Percentiles rank a stretch among this genome's conserved stretches.
phyloP scores from a whole-genome alignment of 192 early-diverging fungal genomes.

The Coemansia sp. region DNA sequence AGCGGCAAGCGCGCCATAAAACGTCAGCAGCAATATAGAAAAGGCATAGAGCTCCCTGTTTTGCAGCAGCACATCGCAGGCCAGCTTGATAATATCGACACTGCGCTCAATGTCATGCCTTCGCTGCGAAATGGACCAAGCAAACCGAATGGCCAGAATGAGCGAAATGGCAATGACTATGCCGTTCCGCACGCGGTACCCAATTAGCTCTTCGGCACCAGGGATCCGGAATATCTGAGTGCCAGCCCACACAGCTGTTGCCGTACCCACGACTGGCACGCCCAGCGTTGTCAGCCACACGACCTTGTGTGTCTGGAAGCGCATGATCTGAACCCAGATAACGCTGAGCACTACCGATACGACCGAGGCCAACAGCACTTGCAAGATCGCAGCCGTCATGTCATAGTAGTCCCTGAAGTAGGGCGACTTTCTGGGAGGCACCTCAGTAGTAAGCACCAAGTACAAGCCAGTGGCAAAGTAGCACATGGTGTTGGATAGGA shows the following conservation, averaged over 20 bases:
- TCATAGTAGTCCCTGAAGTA: constrained; percentile 42
- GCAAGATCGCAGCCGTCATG: constrained; percentile 25
- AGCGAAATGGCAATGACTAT: constrained; percentile 28
- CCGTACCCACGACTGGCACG: constrained; percentile 33
- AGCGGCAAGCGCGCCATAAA: constrained; percentile 34
- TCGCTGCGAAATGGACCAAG: constrained; percentile 33
- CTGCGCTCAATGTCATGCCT: constrained; percentile 43
- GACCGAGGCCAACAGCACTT: constrained; percentile 19
- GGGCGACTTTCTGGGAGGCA: constrained; percentile 35
- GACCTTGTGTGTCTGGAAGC: constrained; percentile 38
- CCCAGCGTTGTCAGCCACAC: constrained; percentile 49
- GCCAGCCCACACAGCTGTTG: constrained; percentile 43
- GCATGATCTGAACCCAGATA: constrained; percentile 44
- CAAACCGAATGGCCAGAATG: constrained; percentile 40
- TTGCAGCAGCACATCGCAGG: constrained; percentile 32
- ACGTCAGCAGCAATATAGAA: constrained; percentile 37
- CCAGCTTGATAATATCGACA: constrained; percentile 32
- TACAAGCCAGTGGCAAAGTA: constrained; percentile 21
- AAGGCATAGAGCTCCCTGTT: constrained; percentile 47
- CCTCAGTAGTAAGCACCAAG: constrained; percentile 23
- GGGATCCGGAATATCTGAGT: constrained; percentile 30
- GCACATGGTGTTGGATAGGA: constrained; percentile 21
- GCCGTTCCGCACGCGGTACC: constrained; percentile 31
- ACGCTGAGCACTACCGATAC: constrained; percentile 25
- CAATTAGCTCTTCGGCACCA: constrained; percentile 28